phyloP scores from a whole-genome alignment of 768 basidiomycete genomes.

The Auriculariales sp. region DNA sequence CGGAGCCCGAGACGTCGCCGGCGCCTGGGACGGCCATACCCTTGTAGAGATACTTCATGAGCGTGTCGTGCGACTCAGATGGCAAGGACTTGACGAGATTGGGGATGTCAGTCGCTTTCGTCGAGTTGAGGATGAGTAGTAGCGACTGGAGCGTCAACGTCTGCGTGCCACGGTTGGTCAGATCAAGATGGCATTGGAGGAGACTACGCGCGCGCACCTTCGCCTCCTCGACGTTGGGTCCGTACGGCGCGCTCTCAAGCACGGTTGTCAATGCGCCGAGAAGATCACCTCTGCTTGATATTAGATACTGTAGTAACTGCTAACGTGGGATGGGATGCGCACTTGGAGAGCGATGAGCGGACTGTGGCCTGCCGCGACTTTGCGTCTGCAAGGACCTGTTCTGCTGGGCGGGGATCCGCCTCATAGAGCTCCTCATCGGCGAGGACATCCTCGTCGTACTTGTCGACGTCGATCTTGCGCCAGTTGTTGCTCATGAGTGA shows the following conservation, averaged over 20 bases:
- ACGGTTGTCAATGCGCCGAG: constrained; percentile 54
- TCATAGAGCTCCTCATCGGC: constrained; percentile 78
- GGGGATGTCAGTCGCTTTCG: constrained; percentile 77
- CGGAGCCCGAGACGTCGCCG: constrained; percentile 50
- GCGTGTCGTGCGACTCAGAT: constrained; percentile 66
- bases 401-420: constrained; percentile 66
- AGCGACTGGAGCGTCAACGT: constrained; percentile 65
- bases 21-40: constrained; percentile 64
- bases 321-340: constrained; percentile 11
- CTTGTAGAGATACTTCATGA: constrained; percentile 99
- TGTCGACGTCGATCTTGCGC: constrained; percentile 89
- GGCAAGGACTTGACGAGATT: constrained; percentile 57
- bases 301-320: neutral
- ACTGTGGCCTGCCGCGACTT: constrained; percentile 63
- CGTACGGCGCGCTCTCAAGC: constrained; percentile 77
- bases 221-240: constrained; percentile 73
- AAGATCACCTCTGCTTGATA: constrained; percentile 50
- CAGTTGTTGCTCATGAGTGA: constrained; percentile 38
- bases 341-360: constrained; percentile 63
- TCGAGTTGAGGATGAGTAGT: constrained; percentile 84
- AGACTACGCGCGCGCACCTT: constrained; percentile 43
- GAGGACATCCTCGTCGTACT: constrained; percentile 81
- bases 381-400: constrained; percentile 58
- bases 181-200: neutral
- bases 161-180: constrained; percentile 23